Percentiles rank a stretch among this genome's conserved stretches.
Conservation (phyloP, 306 rosid species). For the Mucuna pruriens region DNA sequence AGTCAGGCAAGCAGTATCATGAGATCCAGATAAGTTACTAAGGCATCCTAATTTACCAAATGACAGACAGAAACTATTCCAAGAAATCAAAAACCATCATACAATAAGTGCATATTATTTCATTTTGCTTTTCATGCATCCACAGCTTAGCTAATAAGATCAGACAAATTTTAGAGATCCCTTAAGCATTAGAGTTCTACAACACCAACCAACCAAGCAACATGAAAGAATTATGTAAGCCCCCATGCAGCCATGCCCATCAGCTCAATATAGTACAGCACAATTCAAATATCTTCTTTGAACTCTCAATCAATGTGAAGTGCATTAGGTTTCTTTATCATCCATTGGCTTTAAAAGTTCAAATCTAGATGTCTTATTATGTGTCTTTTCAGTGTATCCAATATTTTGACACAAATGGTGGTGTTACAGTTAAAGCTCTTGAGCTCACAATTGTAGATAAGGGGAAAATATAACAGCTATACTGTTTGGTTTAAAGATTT, state of each 20-base stretch:
- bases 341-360: constrained; percentile 8
- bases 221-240: constrained; percentile 17
- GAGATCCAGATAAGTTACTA: constrained; percentile 6
- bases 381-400: constrained; percentile 5
- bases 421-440: constrained; percentile 1
- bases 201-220: neutral
- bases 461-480: neutral
- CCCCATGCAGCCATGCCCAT: neutral
- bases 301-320: neutral
- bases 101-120: neutral
- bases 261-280: constrained; percentile 13
- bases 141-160: neutral
- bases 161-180: neutral
- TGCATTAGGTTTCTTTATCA: constrained; percentile 5
- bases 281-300: neutral
- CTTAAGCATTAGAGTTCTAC: neutral
- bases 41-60: constrained; percentile 4
- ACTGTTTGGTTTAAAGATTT: constrained; percentile 23
- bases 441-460: constrained; percentile 11
- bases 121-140: constrained; percentile 6
- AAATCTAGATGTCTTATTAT: neutral
- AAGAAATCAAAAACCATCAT: constrained; percentile 11
- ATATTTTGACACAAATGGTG: neutral
- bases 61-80: neutral
- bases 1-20: neutral